phyloP scores from a whole-genome alignment of 768 basidiomycete species.

The Boletus reticulatus region DNA sequence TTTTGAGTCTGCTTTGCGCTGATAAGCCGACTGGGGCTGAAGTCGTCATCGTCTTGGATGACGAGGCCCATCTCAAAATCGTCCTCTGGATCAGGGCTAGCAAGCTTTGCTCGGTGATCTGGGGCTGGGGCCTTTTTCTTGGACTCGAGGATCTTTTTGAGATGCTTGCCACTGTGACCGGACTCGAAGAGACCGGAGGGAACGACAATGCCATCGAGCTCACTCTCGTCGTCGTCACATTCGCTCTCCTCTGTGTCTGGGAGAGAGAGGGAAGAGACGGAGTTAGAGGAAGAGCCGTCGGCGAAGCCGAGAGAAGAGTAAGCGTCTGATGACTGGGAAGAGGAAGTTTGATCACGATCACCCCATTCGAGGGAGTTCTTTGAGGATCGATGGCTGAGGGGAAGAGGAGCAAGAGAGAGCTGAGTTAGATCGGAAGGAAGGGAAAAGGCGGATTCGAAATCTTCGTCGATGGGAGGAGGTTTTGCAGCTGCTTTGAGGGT shows the following conservation, averaged over 20 bases:
- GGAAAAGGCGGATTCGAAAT: conserved; percentile 81
- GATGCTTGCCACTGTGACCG: conserved; percentile 51
- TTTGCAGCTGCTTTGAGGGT: conserved; percentile 34
- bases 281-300: conserved; percentile 70
- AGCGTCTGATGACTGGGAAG: conserved; percentile 85
- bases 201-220: conserved; percentile 79
- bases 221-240: conserved; percentile 64
- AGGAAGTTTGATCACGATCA: conserved; percentile 78
- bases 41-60: conserved; percentile 78
- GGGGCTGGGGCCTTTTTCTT: conserved; percentile 57
- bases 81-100: conserved; percentile 70
- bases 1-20: conserved; percentile 46
- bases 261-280: conserved; percentile 59
- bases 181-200: conserved; percentile 76
- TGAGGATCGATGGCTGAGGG: conserved; percentile 73
- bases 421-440: conserved; percentile 78
- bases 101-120: conserved; percentile 49
- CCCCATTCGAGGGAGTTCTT: conserved; percentile 86
- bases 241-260: conserved; percentile 74
- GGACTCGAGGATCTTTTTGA: conserved; percentile 49
- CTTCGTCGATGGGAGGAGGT: conserved; percentile 52
- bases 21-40: conserved; percentile 73
- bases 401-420: conserved; percentile 77
- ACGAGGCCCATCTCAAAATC: conserved; percentile 85
- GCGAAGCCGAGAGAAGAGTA: conserved; percentile 79